Base-by-base conservation (phyloP, 352 stramenopile genomes). In the Phytophthora constricta region DNA sequence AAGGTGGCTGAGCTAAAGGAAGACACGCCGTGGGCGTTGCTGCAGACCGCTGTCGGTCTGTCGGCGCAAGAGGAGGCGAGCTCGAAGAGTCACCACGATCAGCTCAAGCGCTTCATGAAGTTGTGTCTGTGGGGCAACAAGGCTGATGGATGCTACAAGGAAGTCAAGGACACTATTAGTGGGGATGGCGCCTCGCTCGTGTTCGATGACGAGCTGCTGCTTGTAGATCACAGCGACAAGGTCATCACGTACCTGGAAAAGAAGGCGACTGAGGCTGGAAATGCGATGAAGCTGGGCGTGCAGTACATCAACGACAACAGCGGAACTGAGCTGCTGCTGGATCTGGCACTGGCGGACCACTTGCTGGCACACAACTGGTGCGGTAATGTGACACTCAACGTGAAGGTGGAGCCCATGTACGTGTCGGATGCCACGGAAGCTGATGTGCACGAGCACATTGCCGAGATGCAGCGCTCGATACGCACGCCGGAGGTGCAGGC, bases 301-400 rank as follows among this genome's bases (percentile, higher is more conserved):
- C 79, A 87, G 52, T 88, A 70, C 62, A 86, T 90, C 74, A 90
- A 88, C 61, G 82, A 90, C 72, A 90, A 90, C 61, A 83, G 75
- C 58, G 82, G 82, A 51, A 88, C 80, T 3, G 82, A 90, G 67
- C 59, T 88, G 47, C 64, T 90, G 46, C 53, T 90, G n/a, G 81
- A 90, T 27, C 62, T 90, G 37, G 78, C 77, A 52, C 77, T 90
- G 5, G 79, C 65, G 0, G 81, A 90, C 62, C 77, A 87, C 46
- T 42, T 90, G 31, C 66, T 90, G 54, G 68, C 79, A 17, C 70
- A 82, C 50, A 54, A 60, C 17, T 77, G 74, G 74, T 85, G 77
- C 54, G 50, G 31, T n/a, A 79, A 50, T 16, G 70, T 92, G 11
- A 69, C 78, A n/a, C 78, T 91, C 43, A 70, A 91, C 58, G 77